Evolutionary conservation across 164 flowering plant species (phyloP), one percentile per base, ranked within the genome.

Genomic region (Hamamelis virginiana): DNA sequence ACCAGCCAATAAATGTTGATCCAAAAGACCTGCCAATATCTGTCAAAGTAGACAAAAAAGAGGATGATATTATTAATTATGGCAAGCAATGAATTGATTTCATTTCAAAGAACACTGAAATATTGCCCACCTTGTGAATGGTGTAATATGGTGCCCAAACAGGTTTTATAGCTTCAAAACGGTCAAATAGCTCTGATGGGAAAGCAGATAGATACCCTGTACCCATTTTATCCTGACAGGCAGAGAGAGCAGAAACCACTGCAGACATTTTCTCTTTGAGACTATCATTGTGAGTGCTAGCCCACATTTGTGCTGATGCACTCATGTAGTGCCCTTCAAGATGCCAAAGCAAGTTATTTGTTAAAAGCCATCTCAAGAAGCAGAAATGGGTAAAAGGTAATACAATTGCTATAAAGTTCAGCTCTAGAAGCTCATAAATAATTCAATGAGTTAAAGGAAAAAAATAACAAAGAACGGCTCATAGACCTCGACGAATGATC

Each of bases 81-180:
- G 18, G 18, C 9, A 18, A n/a, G 28, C 14, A 38, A 56, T 22
- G 38, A 48, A 67, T 5, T 23, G 16, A 65, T 38, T 50, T 28
- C 52, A 63, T 28, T 45, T 44, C 16, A 18, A 10, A 23, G 23
- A 51, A n/a, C 18, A 23, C 16, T 12, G 15, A 59, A 52, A 38
- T 4, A 44, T 10, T 57, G 3, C 52, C 9, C 77, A 92, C 97
- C 97, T 95, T 95, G 88, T 95, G 99, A 74, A 95, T 91, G 26
- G 99, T 92, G 77, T 92, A 95, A 62, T 92, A 92, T n/a, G 99
- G 97, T 69, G 99, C 99, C 99, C 97, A 91, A 0, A 92, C 94
- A 21, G 87, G 83, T 71, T 83, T 43, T 26, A 91, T 45, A 66
- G 97, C 91, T 82, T 95, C 99, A 75, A 92, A 76, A 9, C 90